Evolutionary conservation across 805 yeast species (phyloP).

Genomic region (Nakazawaea laoshanensis): DNA sequence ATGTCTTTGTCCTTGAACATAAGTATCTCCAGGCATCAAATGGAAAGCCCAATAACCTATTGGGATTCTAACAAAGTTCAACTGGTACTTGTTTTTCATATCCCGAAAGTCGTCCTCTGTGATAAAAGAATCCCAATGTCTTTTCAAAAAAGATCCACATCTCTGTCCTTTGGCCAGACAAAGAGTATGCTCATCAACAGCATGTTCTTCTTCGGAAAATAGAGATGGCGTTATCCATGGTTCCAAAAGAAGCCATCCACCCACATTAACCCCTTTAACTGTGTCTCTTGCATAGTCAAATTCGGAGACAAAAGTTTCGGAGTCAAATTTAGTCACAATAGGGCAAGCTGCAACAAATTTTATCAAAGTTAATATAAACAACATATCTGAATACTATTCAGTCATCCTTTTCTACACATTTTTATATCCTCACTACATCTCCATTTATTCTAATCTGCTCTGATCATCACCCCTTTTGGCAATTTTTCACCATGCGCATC

Average conservation of each 20-base stretch:
- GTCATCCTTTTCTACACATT: too few species aligned
- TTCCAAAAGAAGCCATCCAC: constrained; percentile 69
- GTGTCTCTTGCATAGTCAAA: constrained; percentile 2
- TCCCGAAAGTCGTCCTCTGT: constrained; percentile 47
- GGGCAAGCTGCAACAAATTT: too few species aligned
- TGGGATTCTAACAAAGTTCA: constrained; percentile 66
- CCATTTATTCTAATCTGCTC: too few species aligned
- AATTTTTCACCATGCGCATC: too few species aligned
- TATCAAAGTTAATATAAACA: too few species aligned
- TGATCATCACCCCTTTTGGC: too few species aligned
- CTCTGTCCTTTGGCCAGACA: constrained; percentile 39
- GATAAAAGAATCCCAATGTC: constrained; percentile 52
- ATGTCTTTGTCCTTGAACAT: constrained; percentile 53
- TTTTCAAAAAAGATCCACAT: constrained; percentile 25
- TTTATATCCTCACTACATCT: too few species aligned
- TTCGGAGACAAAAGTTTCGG: neutral
- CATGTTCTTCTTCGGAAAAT: constrained; percentile 33
- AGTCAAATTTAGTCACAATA: neutral
- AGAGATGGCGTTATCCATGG: constrained; percentile 65
- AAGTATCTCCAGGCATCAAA: constrained; percentile 43
- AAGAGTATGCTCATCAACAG: constrained; percentile 54
- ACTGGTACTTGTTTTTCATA: constrained; percentile 39
- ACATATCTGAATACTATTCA: too few species aligned
- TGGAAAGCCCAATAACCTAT: constrained; percentile 78
- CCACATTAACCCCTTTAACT: constrained; percentile 44